Evolutionary conservation across 495 filamentous ascomycete genomes (phyloP).

Genomic region (Hyaloscypha hepaticicola): DNA sequence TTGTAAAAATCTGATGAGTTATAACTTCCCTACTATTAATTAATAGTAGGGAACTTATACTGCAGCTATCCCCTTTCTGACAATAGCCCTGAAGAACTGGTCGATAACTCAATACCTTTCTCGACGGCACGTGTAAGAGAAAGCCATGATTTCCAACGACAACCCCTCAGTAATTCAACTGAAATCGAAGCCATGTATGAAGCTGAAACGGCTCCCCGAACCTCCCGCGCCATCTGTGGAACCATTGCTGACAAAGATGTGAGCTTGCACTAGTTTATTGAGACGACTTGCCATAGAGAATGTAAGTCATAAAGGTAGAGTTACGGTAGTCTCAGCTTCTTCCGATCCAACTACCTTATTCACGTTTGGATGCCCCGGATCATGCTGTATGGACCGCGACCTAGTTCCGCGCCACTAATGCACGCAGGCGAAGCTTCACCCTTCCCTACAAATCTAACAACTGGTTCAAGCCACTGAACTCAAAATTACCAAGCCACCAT

Average conservation of each 20-base stretch:
- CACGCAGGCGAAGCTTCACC: not conserved
- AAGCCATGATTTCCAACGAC: not conserved
- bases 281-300: not conserved
- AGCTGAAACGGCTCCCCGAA: conserved; percentile 1
- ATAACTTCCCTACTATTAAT: too few relatives aligned
- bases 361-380: not conserved
- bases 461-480: not conserved
- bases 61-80: not conserved
- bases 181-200: not conserved
- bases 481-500: not conserved
- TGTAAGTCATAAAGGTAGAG: not conserved
- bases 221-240: not conserved
- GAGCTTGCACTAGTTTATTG: not conserved
- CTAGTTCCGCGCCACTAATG: not conserved
- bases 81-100: not conserved
- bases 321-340: not conserved
- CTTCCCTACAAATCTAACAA: not conserved
- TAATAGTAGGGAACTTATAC: not conserved
- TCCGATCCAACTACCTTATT: not conserved
- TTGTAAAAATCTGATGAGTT: too few relatives aligned
- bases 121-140: not conserved
- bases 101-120: not conserved
- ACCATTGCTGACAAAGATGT: not conserved
- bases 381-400: not conserved
- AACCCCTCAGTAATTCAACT: not conserved